A percentile compares a stretch with the other conserved stretches of the same genome.
phyloP scores from a whole-genome alignment of 495 filamentous ascomycete genomes.

The Hypoxylon fragiforme region DNA sequence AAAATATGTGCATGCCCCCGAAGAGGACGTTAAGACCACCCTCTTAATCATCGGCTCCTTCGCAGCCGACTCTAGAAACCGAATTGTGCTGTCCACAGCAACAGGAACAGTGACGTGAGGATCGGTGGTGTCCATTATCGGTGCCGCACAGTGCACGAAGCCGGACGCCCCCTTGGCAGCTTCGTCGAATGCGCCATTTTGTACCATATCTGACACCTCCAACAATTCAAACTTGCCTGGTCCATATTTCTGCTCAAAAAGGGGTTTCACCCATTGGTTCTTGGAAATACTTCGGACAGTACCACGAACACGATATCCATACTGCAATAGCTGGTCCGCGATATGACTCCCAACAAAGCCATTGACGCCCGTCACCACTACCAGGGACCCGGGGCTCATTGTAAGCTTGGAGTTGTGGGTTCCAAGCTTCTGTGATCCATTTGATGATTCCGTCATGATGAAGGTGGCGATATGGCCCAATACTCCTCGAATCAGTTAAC shows the following conservation, averaged over 20 bases:
- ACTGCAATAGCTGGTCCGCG: constrained; percentile 18
- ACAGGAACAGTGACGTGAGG: constrained; percentile 5
- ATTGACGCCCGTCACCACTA: constrained; percentile 27
- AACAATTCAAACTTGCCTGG: constrained; percentile 14
- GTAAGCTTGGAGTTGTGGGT: neutral
- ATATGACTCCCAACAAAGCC: constrained; percentile 28
- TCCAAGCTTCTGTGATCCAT: too few species aligned
- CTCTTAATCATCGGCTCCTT: constrained; percentile 22
- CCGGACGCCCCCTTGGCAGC: constrained; percentile 22
- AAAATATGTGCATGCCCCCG: constrained; percentile 2
- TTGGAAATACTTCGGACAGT: constrained; percentile 17
- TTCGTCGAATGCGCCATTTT: constrained; percentile 20
- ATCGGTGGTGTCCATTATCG: constrained; percentile 12
- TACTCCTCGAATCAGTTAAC: too few species aligned
- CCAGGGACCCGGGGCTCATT: constrained; percentile 12
- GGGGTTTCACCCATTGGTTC: constrained; percentile 17
- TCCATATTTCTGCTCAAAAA: constrained; percentile 22
- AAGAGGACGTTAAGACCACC: constrained; percentile 23
- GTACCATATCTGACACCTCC: constrained; percentile 25
- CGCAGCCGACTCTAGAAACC: constrained; percentile 20
- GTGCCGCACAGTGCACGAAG: constrained; percentile 19
- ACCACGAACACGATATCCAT: constrained; percentile 27
- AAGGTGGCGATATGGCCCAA: too few species aligned
- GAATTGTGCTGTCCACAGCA: constrained; percentile 10
- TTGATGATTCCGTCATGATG: too few species aligned